These are phyloP conservation scores for Kwoniella sp. DNA, from an alignment of 768 basidiomycete genomes.

Conservation along the genomic window DNA sequence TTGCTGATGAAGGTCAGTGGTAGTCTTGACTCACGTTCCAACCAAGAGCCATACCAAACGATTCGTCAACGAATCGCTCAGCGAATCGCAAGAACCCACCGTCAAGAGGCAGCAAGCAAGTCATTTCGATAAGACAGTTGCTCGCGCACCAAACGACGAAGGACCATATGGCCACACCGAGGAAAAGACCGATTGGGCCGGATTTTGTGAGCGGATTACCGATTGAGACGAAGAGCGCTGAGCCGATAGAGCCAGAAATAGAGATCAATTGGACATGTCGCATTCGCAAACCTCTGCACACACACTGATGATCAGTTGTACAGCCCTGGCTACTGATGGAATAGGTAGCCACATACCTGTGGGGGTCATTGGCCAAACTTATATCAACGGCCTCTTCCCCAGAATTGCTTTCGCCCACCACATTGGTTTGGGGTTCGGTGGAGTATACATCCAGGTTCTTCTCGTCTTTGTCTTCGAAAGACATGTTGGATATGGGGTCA, in stretches of 20 bases:
- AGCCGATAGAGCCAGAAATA: conserved; percentile 41
- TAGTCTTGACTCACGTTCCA: conserved; percentile 33
- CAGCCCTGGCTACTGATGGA: not conserved
- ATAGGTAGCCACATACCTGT: conserved; percentile 13
- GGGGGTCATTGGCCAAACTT: conserved; percentile 21
- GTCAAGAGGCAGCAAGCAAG: conserved; percentile 29
- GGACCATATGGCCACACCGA: conserved; percentile 31
- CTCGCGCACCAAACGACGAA: conserved; percentile 22
- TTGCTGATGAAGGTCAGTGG: no score
- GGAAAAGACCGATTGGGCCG: conserved; percentile 35
- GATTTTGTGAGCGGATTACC: conserved; percentile 28
- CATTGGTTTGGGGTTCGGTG: conserved; percentile 4
- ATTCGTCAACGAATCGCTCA: conserved; percentile 29
- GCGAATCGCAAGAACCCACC: conserved; percentile 36
- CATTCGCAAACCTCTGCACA: conserved; percentile 33
- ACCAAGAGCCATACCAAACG: conserved; percentile 36
- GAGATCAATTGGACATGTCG: conserved; percentile 46
- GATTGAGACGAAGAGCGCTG: conserved; percentile 33
- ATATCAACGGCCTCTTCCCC: not conserved
- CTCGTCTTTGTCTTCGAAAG: conserved; percentile 19
- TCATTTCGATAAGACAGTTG: conserved; percentile 40
- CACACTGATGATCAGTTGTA: not conserved
- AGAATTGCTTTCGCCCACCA: conserved; percentile 8
- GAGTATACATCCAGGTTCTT: conserved; percentile 7
- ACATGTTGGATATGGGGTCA: conserved; percentile 7